These are phyloP conservation scores for Barnettozyma californica DNA, from an alignment of 805 yeast species.

Conservation along the genomic window DNA sequence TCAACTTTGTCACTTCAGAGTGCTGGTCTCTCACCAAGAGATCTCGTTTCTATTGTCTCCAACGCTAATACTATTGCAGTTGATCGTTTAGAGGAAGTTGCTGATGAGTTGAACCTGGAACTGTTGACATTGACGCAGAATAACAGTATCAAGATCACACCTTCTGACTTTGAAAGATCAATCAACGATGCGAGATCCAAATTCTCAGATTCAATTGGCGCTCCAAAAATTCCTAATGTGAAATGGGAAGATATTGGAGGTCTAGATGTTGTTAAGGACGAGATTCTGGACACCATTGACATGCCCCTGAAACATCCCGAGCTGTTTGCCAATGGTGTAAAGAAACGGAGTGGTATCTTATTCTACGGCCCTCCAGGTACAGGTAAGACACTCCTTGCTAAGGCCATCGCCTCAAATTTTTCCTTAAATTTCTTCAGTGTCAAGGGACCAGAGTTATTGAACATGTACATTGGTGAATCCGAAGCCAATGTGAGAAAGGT, in stretches of 20 bases:
- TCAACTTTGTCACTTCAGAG: slow-evolving; percentile 70
- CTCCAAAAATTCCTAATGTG: slow-evolving; percentile 92
- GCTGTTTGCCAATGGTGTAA: slow-evolving; percentile 79
- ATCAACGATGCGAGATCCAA: slow-evolving; percentile 79
- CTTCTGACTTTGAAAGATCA: slow-evolving; percentile 62
- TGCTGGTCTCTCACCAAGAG: slow-evolving; percentile 89
- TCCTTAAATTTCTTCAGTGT: slow-evolving; percentile 93
- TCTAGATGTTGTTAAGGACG: slow-evolving; percentile 81
- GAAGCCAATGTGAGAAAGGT: slow-evolving; percentile 96
- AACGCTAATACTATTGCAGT: slow-evolving; percentile 57
- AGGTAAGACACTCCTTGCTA: slow-evolving; percentile 92
- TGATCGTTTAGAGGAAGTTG: slow-evolving; percentile 38
- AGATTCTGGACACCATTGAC: slow-evolving; percentile 91
- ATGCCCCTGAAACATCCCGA: slow-evolving; percentile 94
- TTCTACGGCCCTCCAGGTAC: slow-evolving; percentile 99
- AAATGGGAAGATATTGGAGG: slow-evolving; percentile 99
- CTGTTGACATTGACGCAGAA: slow-evolving; percentile 29
- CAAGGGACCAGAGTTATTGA: slow-evolving; percentile 93
- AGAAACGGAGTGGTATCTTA: slow-evolving; percentile 88
- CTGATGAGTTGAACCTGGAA: slow-evolving; percentile 10
- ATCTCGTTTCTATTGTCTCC: slow-evolving; percentile 64
- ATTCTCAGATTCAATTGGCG: slow-evolving; percentile 92
- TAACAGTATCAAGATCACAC: slow-evolving; percentile 47
- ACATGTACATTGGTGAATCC: slow-evolving; percentile 98
- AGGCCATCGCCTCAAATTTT: slow-evolving; percentile 95